Conservation (phyloP, 129 eudicot genomes). For the Deinandra increscens region DNA sequence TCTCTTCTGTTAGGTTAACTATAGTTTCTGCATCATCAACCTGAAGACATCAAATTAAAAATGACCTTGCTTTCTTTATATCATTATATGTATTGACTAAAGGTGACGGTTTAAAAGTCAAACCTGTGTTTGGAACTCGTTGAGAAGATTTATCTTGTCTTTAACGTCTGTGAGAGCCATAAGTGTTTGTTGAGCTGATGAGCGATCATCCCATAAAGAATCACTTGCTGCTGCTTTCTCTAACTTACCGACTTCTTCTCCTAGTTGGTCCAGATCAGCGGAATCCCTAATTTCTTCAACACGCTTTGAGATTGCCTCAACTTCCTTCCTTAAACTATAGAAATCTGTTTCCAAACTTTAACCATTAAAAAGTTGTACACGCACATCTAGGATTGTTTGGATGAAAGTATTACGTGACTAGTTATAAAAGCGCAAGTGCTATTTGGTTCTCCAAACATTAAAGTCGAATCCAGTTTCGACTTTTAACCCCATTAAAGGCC, state of each 20-base stretch:
- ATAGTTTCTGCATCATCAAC: conserved; percentile 94
- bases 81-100: not conserved
- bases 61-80: not conserved
- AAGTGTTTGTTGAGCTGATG: conserved; percentile 88
- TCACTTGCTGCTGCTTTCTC: conserved; percentile 65
- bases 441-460: too few species aligned
- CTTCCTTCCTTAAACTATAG: conserved; percentile 75
- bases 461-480: too few species aligned
- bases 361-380: conserved; percentile 12
- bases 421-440: too few species aligned
- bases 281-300: conserved; percentile 76
- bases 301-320: conserved; percentile 61
- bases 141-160: conserved; percentile 81
- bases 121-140: conserved; percentile 80
- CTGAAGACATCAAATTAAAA: conserved; percentile 32
- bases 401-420: too few species aligned
- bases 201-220: conserved; percentile 92
- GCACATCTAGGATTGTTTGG: not conserved
- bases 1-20: conserved; percentile 86
- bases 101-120: not conserved
- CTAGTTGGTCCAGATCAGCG: conserved; percentile 76
- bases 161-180: conserved; percentile 79
- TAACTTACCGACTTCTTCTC: conserved; percentile 64
- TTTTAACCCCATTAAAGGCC: too few species aligned
- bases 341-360: conserved; percentile 53